A percentile compares a stretch with the other conserved stretches of the same genome.
Conservation (phyloP, 176 grass and related monocot species). For the Microstegium vimineum region DNA sequence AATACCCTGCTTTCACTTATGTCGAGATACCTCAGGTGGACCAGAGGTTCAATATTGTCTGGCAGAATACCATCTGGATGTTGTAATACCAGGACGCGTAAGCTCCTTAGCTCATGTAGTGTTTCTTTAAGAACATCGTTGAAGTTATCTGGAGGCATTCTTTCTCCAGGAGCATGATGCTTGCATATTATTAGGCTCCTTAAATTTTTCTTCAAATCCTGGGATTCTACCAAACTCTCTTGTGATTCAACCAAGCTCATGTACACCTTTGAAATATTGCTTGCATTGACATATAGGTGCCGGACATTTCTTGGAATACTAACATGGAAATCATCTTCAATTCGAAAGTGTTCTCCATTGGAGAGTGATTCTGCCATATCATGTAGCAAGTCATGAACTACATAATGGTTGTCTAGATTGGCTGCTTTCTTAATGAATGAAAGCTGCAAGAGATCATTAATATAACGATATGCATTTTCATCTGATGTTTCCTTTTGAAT, state of each 20-base stretch:
- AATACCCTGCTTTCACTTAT: neutral
- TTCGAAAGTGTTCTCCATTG: slow-evolving; percentile 35
- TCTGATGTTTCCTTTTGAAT: slow-evolving; percentile 22
- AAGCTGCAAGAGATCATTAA: slow-evolving; percentile 38
- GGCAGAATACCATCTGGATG: slow-evolving; percentile 23
- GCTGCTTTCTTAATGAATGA: slow-evolving; percentile 34
- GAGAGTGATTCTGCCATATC: slow-evolving; percentile 41
- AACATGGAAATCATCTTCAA: slow-evolving; percentile 31
- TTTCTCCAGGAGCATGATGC: neutral
- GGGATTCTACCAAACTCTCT: neutral
- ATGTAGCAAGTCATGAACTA: slow-evolving; percentile 54
- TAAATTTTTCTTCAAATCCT: slow-evolving; percentile 21
- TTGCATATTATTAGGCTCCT: slow-evolving; percentile 44
- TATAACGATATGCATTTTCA: slow-evolving; percentile 20
- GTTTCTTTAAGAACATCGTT: slow-evolving; percentile 8
- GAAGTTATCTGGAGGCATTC: neutral
- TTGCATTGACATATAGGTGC: slow-evolving; percentile 45
- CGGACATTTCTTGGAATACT: slow-evolving; percentile 20
- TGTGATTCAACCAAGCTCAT: neutral
- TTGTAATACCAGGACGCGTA: slow-evolving; percentile 30
- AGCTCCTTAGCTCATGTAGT: slow-evolving; percentile 8
- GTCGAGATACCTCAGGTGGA: slow-evolving; percentile 42
- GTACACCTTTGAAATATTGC: slow-evolving; percentile 4
- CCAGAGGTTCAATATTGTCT: slow-evolving; percentile 18
- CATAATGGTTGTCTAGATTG: slow-evolving; percentile 16